Evolutionary conservation across 495 filamentous ascomycete genomes (phyloP), one percentile per base, ranked within the genome.

Genomic region (Thermochaetoides thermophila): DNA sequence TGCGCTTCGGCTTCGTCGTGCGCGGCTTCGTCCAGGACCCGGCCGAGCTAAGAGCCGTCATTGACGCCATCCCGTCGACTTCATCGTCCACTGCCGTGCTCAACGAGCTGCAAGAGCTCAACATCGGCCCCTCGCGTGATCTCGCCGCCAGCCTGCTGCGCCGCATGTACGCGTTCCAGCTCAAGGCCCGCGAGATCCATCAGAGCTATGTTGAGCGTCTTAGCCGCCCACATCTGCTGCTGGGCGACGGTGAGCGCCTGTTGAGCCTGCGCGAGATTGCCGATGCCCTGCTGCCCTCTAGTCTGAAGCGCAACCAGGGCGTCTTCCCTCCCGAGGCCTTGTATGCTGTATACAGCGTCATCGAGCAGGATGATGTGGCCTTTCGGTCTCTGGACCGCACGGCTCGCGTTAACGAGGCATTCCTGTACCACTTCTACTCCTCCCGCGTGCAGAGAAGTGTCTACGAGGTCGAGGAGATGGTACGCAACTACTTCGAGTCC

Each of bases 251-350:
- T 5, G 43, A 61, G 5, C 59, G 62, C 17, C 66, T 75, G 39
- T 60, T 76, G 28, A 77, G 65, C 4, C 53, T 87, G 14, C 57
- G 68, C 31, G 66, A 81, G 23, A 70, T 89, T 38, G 66, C 81
- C 11, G 60, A 60, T n/a, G 35, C 43, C 26, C 32, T 68, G 8
- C 49, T 68, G 13, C 55, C 58, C 29, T 51, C 52, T 21, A 58
- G 61, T 11, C 46, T 78, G 29, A 62, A 56, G 18, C 53, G 61
- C 13, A 41, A 46, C 16, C 58, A 59, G 11, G 50, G 63, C 34
- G 54, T 69, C 26, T 64, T 68, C n/a, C 49, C 68, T 3, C 50
- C 64, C 5, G 51, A 66, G 19, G 67, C 65, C 3, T 50, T 84
- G 0, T 82, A 78, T 51, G 73, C 79, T 1, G 70, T 87, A 5